Conservation (phyloP, 139 green algal genomes). For the Medakamo hakoo region DNA sequence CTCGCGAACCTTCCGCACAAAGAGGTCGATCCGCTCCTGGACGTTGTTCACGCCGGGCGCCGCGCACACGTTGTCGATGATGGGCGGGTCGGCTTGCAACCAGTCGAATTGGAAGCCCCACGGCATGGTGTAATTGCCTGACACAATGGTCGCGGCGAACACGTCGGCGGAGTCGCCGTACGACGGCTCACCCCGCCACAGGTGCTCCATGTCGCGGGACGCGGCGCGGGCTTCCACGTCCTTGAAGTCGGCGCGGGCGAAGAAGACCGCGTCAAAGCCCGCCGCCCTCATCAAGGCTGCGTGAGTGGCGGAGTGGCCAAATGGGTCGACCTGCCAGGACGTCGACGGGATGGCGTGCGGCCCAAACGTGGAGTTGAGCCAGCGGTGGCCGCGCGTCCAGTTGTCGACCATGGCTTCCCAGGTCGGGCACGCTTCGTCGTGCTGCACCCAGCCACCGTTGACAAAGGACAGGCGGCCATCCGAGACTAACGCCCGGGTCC, state of each 20-base stretch:
- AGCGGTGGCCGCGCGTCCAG: constrained; percentile 58
- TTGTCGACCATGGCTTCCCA: constrained; percentile 83
- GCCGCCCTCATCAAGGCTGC: constrained; percentile 41
- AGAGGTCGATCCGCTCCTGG: constrained; percentile 36
- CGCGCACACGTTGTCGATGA: constrained; percentile 51
- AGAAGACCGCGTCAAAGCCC: constrained; percentile 71
- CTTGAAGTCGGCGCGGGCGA: constrained; percentile 69
- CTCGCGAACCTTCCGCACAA: constrained; percentile 30
- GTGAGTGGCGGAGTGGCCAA: constrained; percentile 75
- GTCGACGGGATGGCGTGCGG: constrained; percentile 29
- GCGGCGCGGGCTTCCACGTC: constrained; percentile 14
- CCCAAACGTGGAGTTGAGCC: constrained; percentile 29
- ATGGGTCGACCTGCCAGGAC: constrained; percentile 83
- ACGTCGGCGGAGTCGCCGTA: constrained; percentile 33
- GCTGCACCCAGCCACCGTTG: constrained; percentile 68
- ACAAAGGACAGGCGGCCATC: constrained; percentile 55
- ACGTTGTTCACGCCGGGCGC: constrained; percentile 62
- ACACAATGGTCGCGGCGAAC: constrained; percentile 37
- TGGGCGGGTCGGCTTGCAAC: constrained; percentile 23
- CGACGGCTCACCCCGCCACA: constrained; percentile 41
- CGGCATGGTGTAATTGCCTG: constrained; percentile 60
- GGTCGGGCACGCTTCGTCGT: constrained; percentile 74
- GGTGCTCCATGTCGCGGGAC: constrained; percentile 37
- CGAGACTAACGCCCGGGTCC: constrained; percentile 33
- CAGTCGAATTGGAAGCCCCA: constrained; percentile 59